Conservation (phyloP, 352 stramenopile species). For the Globisporangium paddicum region DNA sequence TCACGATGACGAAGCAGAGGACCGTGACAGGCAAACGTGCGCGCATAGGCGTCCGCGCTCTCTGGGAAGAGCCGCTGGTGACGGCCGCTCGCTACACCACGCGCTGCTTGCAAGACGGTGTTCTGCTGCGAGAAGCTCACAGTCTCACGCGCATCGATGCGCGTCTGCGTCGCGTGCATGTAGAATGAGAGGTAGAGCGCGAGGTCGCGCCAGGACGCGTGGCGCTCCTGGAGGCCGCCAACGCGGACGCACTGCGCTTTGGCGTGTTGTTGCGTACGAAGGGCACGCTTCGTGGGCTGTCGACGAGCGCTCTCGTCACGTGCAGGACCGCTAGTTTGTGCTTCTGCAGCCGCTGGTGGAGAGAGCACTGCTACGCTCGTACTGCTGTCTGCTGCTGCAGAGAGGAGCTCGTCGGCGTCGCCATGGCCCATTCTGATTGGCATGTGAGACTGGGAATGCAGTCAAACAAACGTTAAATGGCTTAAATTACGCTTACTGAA, state of each 20-base stretch:
- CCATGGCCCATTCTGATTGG: too few species aligned
- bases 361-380: too few species aligned
- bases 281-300: neutral
- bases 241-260: neutral
- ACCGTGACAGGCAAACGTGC: neutral
- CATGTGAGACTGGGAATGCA: too few species aligned
- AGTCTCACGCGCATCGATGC: neutral
- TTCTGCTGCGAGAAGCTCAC: constrained; percentile 1
- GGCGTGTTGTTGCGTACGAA: neutral
- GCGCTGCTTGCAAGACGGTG: neutral
- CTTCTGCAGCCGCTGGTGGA: neutral
- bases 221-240: neutral
- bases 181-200: neutral
- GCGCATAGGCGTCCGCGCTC: neutral
- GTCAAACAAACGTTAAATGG: too few species aligned
- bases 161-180: constrained; percentile 3
- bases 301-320: neutral
- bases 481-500: too few species aligned
- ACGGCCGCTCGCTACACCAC: neutral
- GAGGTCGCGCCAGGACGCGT: constrained; percentile 1
- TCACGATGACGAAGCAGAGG: neutral
- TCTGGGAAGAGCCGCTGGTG: neutral
- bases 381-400: neutral
- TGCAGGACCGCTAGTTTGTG: neutral
- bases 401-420: neutral